phyloP scores from a whole-genome alignment of 225 moss, liverwort and hornwort genomes.

The Sphagnum tenellum region DNA sequence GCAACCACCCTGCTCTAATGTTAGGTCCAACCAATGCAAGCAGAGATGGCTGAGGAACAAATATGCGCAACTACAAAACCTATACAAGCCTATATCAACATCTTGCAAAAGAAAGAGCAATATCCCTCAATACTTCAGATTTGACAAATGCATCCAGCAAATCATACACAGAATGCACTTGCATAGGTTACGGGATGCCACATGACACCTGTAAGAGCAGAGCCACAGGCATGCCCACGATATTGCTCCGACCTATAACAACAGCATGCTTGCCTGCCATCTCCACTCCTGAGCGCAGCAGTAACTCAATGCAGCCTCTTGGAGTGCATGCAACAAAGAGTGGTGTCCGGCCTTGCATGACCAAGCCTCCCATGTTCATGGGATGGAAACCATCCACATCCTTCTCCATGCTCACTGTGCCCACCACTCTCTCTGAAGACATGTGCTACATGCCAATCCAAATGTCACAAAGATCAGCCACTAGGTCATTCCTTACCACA shows the following conservation, averaged over 20 bases:
- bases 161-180: neutral
- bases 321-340: constrained; percentile 90
- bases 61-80: no score
- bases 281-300: constrained; percentile 55
- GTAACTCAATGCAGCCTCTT: constrained; percentile 65
- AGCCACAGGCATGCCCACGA: constrained; percentile 79
- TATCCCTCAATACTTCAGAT: no score
- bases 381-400: constrained; percentile 95
- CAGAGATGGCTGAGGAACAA: no score
- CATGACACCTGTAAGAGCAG: constrained; percentile 60
- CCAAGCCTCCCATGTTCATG: constrained; percentile 56
- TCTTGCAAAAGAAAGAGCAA: no score
- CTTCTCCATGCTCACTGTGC: constrained; percentile 73
- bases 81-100: no score
- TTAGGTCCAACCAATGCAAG: no score
- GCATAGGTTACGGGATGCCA: neutral
- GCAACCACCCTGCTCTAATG: constrained; percentile 6
- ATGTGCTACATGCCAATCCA: constrained; percentile 47
- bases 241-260: constrained; percentile 82
- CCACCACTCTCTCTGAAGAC: constrained; percentile 46
- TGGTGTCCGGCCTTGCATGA: constrained; percentile 36
- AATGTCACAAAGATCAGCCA: neutral
- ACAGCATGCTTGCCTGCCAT: constrained; percentile 73
- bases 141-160: neutral
- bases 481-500: neutral